Evolutionary conservation across 2,329 filamentous ascomycete species (phyloP).

Genomic region (Penicillium sp.): DNA sequence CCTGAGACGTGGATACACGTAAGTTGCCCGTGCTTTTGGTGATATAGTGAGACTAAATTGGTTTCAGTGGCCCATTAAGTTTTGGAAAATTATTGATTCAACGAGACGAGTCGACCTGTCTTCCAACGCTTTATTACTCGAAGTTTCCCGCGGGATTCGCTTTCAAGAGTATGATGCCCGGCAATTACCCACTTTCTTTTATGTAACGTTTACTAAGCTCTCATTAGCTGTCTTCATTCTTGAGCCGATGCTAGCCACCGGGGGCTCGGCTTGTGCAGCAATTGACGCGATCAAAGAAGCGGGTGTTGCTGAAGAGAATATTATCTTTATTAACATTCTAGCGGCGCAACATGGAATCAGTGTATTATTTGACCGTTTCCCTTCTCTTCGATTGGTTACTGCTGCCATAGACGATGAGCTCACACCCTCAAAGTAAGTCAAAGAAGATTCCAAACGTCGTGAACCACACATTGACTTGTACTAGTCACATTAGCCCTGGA

Average conservation of each 20-base stretch:
- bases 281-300: constrained; percentile 10
- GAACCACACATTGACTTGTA: neutral
- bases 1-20: constrained; percentile 27
- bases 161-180: constrained; percentile 1
- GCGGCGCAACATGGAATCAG: constrained; percentile 4
- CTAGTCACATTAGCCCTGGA: constrained; percentile 36
- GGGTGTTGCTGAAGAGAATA: constrained; percentile 12
- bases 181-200: neutral
- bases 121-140: constrained; percentile 28
- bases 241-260: constrained; percentile 18
- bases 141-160: constrained; percentile 27
- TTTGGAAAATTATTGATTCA: constrained; percentile 36
- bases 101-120: constrained; percentile 29
- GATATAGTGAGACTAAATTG: neutral
- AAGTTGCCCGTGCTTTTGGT: neutral
- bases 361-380: constrained; percentile 7
- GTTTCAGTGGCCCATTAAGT: constrained; percentile 22
- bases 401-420: constrained; percentile 11
- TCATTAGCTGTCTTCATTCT: constrained; percentile 11
- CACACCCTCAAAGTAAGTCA: constrained; percentile 5
- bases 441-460: neutral
- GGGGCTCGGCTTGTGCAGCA: constrained; percentile 12
- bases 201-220: neutral
- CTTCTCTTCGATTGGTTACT: constrained; percentile 9
- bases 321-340: constrained; percentile 14